Percentiles rank a stretch among this genome's conserved stretches.
These are phyloP conservation scores for Tricholoma sp. DNA, from an alignment of 768 basidiomycete genomes.

Conservation along the genomic window DNA sequence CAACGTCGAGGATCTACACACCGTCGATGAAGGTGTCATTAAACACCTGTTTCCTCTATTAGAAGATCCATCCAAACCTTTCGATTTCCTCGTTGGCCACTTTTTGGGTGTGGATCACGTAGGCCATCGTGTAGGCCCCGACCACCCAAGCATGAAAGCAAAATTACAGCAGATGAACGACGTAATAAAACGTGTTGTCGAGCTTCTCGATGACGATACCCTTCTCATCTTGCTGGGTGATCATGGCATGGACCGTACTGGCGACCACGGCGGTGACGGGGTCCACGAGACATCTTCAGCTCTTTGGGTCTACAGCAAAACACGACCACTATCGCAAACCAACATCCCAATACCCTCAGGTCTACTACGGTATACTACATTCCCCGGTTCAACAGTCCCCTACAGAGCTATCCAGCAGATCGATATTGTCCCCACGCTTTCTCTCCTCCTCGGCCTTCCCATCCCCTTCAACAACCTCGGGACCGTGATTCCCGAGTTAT, in stretches of 20 bases:
- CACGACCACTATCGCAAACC: slow-evolving; percentile 37
- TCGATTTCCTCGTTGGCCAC: slow-evolving; percentile 90
- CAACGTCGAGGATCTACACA: slow-evolving; percentile 97
- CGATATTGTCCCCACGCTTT: slow-evolving; percentile 84
- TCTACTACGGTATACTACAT: slow-evolving; percentile 50
- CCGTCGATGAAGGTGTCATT: slow-evolving; percentile 90
- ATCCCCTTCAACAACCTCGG: slow-evolving; percentile 97
- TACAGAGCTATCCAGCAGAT: slow-evolving; percentile 85
- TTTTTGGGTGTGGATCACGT: slow-evolving; percentile 96
- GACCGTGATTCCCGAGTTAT: slow-evolving; percentile 85
- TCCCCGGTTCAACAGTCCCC: slow-evolving; percentile 50
- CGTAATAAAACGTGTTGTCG: slow-evolving; percentile 70
- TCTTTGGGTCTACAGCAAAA: slow-evolving; percentile 92
- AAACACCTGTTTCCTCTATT: slow-evolving; percentile 79
- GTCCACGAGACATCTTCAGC: slow-evolving; percentile 79
- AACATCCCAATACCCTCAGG: slow-evolving; percentile 36
- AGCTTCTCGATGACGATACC: slow-evolving; percentile 77
- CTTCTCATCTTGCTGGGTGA: slow-evolving; percentile 90
- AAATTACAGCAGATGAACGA: slow-evolving; percentile 89
- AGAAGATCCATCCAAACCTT: slow-evolving; percentile 42
- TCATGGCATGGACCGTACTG: slow-evolving; percentile 93
- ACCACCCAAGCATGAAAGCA: slow-evolving; percentile 76
- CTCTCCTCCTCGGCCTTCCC: slow-evolving; percentile 86
- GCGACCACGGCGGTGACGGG: slow-evolving; percentile 95
- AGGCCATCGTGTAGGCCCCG: slow-evolving; percentile 91